A percentile compares a stretch with the other conserved stretches of the same genome.
Conservation (phyloP, 805 yeast genomes). For the Yueomyces sp. region DNA sequence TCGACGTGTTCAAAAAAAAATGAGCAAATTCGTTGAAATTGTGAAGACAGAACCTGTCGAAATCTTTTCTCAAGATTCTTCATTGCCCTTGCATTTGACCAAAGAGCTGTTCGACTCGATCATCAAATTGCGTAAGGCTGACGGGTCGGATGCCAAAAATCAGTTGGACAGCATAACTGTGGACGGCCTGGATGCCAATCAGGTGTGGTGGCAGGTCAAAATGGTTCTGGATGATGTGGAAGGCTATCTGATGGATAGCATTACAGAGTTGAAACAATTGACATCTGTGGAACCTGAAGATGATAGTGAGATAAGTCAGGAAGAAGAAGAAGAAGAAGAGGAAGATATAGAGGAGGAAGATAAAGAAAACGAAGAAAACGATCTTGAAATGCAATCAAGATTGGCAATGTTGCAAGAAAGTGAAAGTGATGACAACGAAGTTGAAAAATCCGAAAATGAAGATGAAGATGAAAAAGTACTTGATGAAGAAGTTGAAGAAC, state of each 20-base stretch:
- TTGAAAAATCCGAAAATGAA: slow-evolving; percentile 12
- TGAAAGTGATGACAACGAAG: background rate
- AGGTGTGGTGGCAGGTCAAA: slow-evolving; percentile 88
- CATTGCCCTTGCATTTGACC: slow-evolving; percentile 13
- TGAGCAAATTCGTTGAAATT: slow-evolving; percentile 10
- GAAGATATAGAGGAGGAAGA: slow-evolving; percentile 13
- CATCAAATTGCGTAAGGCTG: slow-evolving; percentile 9
- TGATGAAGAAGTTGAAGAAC: slow-evolving; percentile 11
- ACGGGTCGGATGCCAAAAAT: slow-evolving; percentile 24
- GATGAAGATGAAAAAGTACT: slow-evolving; percentile 10
- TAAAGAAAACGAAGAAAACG: slow-evolving; percentile 7
- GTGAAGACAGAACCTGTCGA: slow-evolving; percentile 12
- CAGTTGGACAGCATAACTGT: slow-evolving; percentile 70
- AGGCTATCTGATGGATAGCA: slow-evolving; percentile 44
- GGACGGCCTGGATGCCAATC: slow-evolving; percentile 81
- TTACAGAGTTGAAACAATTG: slow-evolving; percentile 34
- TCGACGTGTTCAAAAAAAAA: background rate
- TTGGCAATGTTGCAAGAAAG: background rate
- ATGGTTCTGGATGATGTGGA: slow-evolving; percentile 70
- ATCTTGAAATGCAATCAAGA: slow-evolving; percentile 4
- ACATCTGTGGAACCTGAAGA: slow-evolving; percentile 10
- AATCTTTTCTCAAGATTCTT: slow-evolving; percentile 8
- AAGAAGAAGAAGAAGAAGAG: slow-evolving; percentile 5
- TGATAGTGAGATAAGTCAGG: slow-evolving; percentile 12
- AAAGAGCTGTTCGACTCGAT: slow-evolving; percentile 18